Evolutionary conservation across 352 stramenopile species (phyloP).

Genomic region (Thalassiosira mediterranea): DNA sequence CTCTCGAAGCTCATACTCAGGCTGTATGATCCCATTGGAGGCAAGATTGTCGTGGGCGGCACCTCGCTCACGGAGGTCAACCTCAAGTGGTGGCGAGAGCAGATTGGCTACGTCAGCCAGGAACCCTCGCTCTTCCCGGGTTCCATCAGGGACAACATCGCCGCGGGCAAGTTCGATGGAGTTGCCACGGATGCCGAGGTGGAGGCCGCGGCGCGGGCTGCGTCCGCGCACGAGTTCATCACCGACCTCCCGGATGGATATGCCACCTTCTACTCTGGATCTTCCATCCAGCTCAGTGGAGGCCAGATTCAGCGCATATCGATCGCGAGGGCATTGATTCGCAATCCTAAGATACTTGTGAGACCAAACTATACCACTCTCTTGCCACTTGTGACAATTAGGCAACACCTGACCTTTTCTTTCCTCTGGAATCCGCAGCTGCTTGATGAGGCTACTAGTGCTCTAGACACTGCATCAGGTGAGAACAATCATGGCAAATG

Average conservation of each 20-base stretch:
- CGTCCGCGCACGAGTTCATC: conserved; percentile 89
- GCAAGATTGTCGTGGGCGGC: conserved; percentile 84
- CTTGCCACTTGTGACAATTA: conserved; percentile 89
- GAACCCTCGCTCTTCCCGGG: conserved; percentile 86
- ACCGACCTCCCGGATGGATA: conserved; percentile 88
- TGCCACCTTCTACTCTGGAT: conserved; percentile 74
- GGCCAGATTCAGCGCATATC: conserved; percentile 93
- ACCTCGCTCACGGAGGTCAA: conserved; percentile 82
- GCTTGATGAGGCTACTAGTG: conserved; percentile 37
- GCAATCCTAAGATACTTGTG: conserved; percentile 91
- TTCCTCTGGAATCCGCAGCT: no score
- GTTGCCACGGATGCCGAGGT: conserved; percentile 84
- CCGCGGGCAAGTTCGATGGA: conserved; percentile 77
- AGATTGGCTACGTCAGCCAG: conserved; percentile 83
- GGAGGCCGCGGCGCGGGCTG: conserved; percentile 59
- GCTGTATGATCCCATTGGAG: conserved; percentile 86
- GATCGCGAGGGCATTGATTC: conserved; percentile 88
- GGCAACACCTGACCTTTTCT: no score
- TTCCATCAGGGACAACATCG: conserved; percentile 83
- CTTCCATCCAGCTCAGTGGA: conserved; percentile 86
- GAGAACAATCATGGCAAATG: no score
- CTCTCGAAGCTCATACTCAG: conserved; percentile 86
- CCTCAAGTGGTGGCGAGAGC: conserved; percentile 47
- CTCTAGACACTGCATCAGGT: conserved; percentile 78
- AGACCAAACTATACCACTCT: no score